Percentiles rank a stretch among this genome's conserved stretches.
phyloP scores from a whole-genome alignment of 495 filamentous ascomycete species.

The Aspergillus saccharolyticus region DNA sequence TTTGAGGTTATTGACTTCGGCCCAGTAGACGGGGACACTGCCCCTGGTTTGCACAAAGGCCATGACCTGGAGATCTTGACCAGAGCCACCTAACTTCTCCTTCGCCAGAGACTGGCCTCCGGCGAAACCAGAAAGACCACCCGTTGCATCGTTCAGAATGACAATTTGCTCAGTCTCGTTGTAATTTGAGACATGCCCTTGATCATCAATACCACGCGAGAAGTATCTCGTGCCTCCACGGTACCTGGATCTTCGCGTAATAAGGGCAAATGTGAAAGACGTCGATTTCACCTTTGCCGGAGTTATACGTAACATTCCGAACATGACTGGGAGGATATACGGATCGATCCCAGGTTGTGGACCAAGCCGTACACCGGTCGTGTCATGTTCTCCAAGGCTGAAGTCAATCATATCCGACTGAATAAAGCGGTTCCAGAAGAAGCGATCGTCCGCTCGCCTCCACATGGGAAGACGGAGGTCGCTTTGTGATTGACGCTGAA shows the following conservation, averaged over 20 bases:
- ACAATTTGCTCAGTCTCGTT: conserved; percentile 95
- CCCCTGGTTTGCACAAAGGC: conserved; percentile 95
- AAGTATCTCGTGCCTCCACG: conserved; percentile 90
- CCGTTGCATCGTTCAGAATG: conserved; percentile 72
- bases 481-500: conserved; percentile 80
- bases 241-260: conserved; percentile 80
- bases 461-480: conserved; percentile 71
- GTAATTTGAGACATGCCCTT: conserved; percentile 93
- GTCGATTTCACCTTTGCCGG: conserved; percentile 76
- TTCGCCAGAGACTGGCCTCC: conserved; percentile 70
- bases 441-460: conserved; percentile 90
- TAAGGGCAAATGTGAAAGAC: conserved; percentile 77
- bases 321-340: conserved; percentile 92
- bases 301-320: conserved; percentile 84
- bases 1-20: conserved; percentile 83
- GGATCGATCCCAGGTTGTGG: conserved; percentile 77
- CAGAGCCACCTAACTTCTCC: conserved; percentile 53
- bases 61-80: conserved; percentile 77
- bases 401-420: conserved; percentile 89
- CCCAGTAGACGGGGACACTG: conserved; percentile 91
- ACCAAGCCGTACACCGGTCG: conserved; percentile 48
- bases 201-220: conserved; percentile 84
- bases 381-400: conserved; percentile 46
- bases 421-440: conserved; percentile 97
- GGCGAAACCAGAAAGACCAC: conserved; percentile 74